Evolutionary conservation across 768 basidiomycete genomes (phyloP), one percentile per base, ranked within the genome.

Genomic region (Sutorius australiensis): DNA sequence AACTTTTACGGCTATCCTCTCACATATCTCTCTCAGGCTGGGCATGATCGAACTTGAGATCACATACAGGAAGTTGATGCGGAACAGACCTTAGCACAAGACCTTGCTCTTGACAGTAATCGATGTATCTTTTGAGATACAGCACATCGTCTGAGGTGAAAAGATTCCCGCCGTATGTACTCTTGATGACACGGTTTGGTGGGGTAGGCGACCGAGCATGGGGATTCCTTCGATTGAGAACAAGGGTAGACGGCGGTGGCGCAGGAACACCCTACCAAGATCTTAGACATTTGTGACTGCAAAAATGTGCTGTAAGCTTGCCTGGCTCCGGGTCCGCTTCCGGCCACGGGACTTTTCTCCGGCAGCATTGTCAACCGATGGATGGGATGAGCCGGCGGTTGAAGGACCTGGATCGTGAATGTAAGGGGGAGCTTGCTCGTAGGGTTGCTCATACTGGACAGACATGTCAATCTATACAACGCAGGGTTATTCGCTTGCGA

Each of bases 31-130:
- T 40, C 91, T 80, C 56, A 93, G 40, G 44, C 68, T 69, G 37
- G 37, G 4, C 17, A 42, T 3, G 10, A 27, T 27, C 17, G 7
- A 62, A 66, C 34, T 43, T 30, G 14, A 21, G 2, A 40, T 81
- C 56, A 48, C 40, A 8, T 50, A 38, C 36, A 31, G 19, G n/a
- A 44, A 32, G 0, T 33, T n/a, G 31, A 17, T 30, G 10, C 42
- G 17, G 28, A 46, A 58, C 71, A 41, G 50, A 87, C 87, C 87
- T 91, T 40, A 93, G 73, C 9, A 92, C 88, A 8, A 91, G 68
- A 34, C 91, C 90, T 67, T 92, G 87, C 51, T 92, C 89, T 62
- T 91, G 89, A 63, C 91, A 93, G 61, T 91, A 93, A 60, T 92
- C 89, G 42, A 93, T 93, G 65, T 93, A 93, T 65, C 83, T 86